A percentile compares a stretch with the other conserved stretches of the same genome.
phyloP scores from a whole-genome alignment of 1,139 yeast species.

The Fermentozyma sake region DNA sequence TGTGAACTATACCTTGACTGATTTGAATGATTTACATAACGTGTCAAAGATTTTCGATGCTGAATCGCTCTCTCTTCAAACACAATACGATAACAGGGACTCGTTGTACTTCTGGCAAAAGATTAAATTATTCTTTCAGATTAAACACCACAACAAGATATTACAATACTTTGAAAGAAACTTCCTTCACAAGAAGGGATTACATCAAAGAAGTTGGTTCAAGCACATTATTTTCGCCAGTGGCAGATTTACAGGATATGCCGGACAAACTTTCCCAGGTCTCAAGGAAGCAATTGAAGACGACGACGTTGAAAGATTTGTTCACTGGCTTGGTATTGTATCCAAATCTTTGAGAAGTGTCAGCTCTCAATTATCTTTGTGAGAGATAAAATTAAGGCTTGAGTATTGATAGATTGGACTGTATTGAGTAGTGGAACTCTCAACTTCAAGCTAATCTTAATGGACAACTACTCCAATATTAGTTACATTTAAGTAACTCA shows the following conservation, averaged over 20 bases:
- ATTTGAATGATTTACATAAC: constrained; percentile 23
- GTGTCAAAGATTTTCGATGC: constrained; percentile 35
- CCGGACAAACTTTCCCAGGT: constrained; percentile 80
- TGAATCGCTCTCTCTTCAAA: constrained; percentile 28
- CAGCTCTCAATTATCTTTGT: constrained; percentile 5
- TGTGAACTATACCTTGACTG: constrained; percentile 19
- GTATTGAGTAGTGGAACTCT: no score
- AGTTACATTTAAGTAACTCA: no score
- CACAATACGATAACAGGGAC: constrained; percentile 30
- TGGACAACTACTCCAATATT: no score
- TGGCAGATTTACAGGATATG: constrained; percentile 82
- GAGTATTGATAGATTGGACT: no score
- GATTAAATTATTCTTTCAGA: constrained; percentile 31
- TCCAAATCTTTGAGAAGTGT: constrained; percentile 32
- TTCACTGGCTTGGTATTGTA: constrained; percentile 55
- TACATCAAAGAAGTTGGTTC: constrained; percentile 73
- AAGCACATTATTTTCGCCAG: constrained; percentile 81
- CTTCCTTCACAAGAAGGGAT: constrained; percentile 61
- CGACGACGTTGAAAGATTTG: constrained; percentile 45
- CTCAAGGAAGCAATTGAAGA: constrained; percentile 79
- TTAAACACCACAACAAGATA: constrained; percentile 37
- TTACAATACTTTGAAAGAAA: constrained; percentile 59
- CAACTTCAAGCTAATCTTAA: no score
- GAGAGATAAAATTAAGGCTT: no score
- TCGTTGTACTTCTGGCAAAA: constrained; percentile 37